Conservation (phyloP, 2,329 filamentous ascomycete genomes). For the Neofusicoccum umdonicola region DNA sequence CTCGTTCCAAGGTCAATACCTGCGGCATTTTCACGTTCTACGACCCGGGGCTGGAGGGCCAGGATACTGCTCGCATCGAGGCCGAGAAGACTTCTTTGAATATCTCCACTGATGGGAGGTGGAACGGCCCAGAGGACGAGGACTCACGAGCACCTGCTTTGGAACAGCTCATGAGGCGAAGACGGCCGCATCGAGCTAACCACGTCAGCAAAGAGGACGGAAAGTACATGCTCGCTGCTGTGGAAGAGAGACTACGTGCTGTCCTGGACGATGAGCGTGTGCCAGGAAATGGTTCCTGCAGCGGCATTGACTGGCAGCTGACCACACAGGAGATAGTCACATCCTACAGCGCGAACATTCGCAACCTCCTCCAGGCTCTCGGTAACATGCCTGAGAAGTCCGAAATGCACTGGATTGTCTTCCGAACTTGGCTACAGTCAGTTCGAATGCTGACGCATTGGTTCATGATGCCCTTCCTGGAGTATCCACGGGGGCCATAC, state of each 20-base stretch:
- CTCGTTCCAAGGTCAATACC: slow-evolving; percentile 38
- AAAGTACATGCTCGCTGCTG: slow-evolving; percentile 21
- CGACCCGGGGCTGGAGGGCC: slow-evolving; percentile 34
- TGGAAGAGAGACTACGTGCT: slow-evolving; percentile 22
- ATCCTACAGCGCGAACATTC: slow-evolving; percentile 36
- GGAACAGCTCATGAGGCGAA: slow-evolving; percentile 21
- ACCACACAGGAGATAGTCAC: slow-evolving; percentile 46
- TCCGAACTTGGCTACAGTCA: slow-evolving; percentile 17
- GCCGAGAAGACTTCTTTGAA: slow-evolving; percentile 41
- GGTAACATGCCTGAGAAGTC: neutral
- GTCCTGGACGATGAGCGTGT: slow-evolving; percentile 4
- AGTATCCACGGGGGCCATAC: slow-evolving; percentile 39
- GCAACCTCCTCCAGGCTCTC: slow-evolving; percentile 26
- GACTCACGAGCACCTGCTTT: slow-evolving; percentile 34
- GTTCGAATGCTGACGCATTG: slow-evolving; percentile 41
- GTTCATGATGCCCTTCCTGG: slow-evolving; percentile 46
- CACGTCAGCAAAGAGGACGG: slow-evolving; percentile 25
- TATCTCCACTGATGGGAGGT: slow-evolving; percentile 42
- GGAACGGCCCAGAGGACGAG: slow-evolving; percentile 29
- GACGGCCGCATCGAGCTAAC: slow-evolving; percentile 22
- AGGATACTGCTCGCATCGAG: slow-evolving; percentile 30
- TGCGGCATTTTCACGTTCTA: slow-evolving; percentile 51
- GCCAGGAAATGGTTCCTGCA: slow-evolving; percentile 13
- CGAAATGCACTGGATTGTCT: neutral
- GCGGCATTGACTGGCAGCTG: slow-evolving; percentile 45